These are phyloP conservation scores for Mortierella sp. DNA, from an alignment of 371 early-diverging fungal genomes.

Conservation along the genomic window DNA sequence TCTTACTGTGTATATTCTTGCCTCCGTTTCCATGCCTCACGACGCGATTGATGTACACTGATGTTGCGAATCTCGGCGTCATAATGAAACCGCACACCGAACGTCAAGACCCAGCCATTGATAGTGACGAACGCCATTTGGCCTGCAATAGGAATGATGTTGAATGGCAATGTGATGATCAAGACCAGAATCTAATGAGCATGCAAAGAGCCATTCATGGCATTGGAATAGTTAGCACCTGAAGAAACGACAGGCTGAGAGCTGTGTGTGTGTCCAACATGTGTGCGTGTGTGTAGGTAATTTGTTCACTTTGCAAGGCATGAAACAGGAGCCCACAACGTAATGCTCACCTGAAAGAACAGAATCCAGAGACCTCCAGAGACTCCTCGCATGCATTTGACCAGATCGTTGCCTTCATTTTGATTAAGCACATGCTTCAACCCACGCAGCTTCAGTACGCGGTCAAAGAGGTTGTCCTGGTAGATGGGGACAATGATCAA, in stretches of 20 bases:
- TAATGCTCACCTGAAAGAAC: constrained; percentile 27
- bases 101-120: constrained; percentile 46
- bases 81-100: constrained; percentile 38
- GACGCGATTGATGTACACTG: constrained; percentile 24
- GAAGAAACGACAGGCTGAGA: background rate
- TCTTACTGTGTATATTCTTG: constrained; percentile 24
- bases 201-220: background rate
- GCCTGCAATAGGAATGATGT: constrained; percentile 43
- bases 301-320: constrained; percentile 1
- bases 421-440: constrained; percentile 60
- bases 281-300: too few relatives aligned
- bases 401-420: constrained; percentile 40
- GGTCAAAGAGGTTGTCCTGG: constrained; percentile 68
- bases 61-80: constrained; percentile 38
- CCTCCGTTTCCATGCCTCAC: constrained; percentile 34
- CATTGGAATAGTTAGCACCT: too few relatives aligned
- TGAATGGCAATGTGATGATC: constrained; percentile 42
- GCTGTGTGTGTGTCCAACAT: background rate
- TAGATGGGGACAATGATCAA: constrained; percentile 65
- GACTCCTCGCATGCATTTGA: constrained; percentile 49
- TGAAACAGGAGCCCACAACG: background rate
- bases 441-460: constrained; percentile 61
- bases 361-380: constrained; percentile 39
- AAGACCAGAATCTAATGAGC: constrained; percentile 26
- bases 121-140: constrained; percentile 27